Evolutionary conservation across 129 eudicot species (phyloP).

Genomic region (Centaurea solstitialis): DNA sequence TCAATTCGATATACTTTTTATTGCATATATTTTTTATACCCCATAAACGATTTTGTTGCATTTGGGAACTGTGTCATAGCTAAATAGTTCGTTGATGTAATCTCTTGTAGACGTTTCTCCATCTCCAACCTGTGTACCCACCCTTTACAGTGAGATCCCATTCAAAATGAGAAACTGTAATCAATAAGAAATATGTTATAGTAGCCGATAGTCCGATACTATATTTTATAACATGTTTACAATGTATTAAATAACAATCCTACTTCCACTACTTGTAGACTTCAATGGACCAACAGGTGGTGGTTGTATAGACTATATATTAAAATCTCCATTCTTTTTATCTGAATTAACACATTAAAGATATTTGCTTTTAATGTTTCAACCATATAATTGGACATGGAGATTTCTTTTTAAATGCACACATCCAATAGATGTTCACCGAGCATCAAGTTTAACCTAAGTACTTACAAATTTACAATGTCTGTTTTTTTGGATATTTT

Average conservation of each 20-base stretch:
- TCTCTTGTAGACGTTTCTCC: too few relatives aligned
- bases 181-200: neutral
- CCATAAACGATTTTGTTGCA: neutral
- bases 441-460: neutral
- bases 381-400: neutral
- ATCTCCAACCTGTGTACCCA: neutral
- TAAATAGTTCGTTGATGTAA: too few relatives aligned
- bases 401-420: neutral
- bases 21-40: neutral
- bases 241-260: neutral
- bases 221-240: neutral
- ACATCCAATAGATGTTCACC: neutral
- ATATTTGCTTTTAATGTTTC: neutral
- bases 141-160: neutral
- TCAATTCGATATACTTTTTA: neutral
- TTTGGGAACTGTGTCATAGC: neutral
- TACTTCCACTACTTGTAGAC: neutral
- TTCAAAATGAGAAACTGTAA: neutral
- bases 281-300: neutral
- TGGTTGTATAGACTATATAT: neutral
- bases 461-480: neutral
- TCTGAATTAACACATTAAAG: neutral
- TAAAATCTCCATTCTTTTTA: neutral
- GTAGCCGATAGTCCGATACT: neutral
- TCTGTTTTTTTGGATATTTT: neutral